Evolutionary conservation across 305 asterid genomes (phyloP).

Genomic region (Fraxinus sp.): DNA sequence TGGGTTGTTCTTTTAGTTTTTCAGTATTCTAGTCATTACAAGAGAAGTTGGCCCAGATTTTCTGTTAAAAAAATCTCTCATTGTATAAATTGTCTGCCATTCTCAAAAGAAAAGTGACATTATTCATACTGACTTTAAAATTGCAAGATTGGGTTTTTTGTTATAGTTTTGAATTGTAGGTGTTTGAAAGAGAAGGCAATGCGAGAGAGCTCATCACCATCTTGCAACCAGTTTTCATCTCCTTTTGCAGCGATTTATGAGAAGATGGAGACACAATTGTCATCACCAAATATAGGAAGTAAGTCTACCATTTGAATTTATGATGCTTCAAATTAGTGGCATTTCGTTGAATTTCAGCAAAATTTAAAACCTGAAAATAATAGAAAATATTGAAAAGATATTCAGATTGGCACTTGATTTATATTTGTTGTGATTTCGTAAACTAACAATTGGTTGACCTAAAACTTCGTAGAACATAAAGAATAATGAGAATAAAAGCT

Average conservation of each 20-base stretch:
- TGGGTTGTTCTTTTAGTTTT: not conserved
- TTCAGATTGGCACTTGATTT: not conserved
- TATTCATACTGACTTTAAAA: not conserved
- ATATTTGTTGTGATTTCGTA: not conserved
- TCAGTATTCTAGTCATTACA: not conserved
- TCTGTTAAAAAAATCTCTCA: not conserved
- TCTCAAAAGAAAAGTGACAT: not conserved
- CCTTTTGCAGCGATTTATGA: not conserved
- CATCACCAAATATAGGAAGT: not conserved
- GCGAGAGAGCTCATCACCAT: not conserved
- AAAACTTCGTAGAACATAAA: conserved; percentile 4
- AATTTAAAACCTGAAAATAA: not conserved
- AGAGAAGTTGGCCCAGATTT: not conserved
- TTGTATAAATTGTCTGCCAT: conserved; percentile 8
- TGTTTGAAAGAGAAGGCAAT: not conserved
- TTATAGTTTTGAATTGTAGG: not conserved
- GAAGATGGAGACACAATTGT: not conserved
- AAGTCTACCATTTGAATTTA: not conserved
- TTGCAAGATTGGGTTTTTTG: not conserved
- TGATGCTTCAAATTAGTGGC: not conserved
- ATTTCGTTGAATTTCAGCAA: not conserved
- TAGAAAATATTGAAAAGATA: not conserved
- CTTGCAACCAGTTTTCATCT: not conserved
- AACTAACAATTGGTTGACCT: not conserved
- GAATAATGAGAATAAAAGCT: conserved; percentile 10